phyloP scores from a whole-genome alignment of 345 rosid genomes.

The Aurinia saxatilis region DNA sequence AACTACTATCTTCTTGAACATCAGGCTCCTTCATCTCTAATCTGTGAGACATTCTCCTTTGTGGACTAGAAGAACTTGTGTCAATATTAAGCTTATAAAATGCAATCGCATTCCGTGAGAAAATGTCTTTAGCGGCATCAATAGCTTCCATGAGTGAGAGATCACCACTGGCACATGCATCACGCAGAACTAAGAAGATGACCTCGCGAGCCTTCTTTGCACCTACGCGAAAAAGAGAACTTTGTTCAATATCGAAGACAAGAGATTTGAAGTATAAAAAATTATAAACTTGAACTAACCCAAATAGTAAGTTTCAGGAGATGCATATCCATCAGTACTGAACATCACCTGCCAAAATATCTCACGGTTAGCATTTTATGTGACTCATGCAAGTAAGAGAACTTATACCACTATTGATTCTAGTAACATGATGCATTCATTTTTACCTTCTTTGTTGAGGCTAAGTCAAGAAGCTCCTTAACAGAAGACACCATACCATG shows the following conservation, averaged over 20 bases:
- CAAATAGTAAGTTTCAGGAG: slow-evolving; percentile 81
- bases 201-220: slow-evolving; percentile 79
- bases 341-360: slow-evolving; percentile 82
- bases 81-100: slow-evolving; percentile 56
- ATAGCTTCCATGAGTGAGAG: slow-evolving; percentile 72
- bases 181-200: slow-evolving; percentile 58
- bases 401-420: background rate
- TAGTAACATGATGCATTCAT: background rate
- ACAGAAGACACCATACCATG: slow-evolving; percentile 86
- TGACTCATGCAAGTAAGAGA: background rate
- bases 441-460: slow-evolving; percentile 76
- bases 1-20: slow-evolving; percentile 28
- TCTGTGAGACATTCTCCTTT: slow-evolving; percentile 16
- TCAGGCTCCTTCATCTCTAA: slow-evolving; percentile 21
- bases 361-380: slow-evolving; percentile 17
- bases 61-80: slow-evolving; percentile 20
- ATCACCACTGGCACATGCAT: slow-evolving; percentile 66
- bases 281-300: slow-evolving; percentile 41
- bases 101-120: slow-evolving; percentile 49
- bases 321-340: slow-evolving; percentile 93
- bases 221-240: slow-evolving; percentile 37
- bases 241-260: background rate
- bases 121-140: slow-evolving; percentile 74
- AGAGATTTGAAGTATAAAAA: background rate
- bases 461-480: slow-evolving; percentile 85